phyloP scores from a whole-genome alignment of 176 grass and related monocot species.

The Puccinellia tenuiflora region DNA sequence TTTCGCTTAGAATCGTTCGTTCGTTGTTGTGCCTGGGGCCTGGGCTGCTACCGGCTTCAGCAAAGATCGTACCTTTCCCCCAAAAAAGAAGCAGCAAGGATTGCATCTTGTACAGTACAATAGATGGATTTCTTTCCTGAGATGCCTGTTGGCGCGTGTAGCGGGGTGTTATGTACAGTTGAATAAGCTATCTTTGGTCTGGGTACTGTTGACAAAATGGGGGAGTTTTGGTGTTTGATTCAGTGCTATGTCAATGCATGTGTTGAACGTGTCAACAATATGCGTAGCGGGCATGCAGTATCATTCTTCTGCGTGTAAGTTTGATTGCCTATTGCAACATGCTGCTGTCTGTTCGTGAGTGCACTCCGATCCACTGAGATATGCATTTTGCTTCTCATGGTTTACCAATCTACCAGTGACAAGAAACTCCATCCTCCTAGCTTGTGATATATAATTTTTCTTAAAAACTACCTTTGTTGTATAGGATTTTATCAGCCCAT shows the following conservation, averaged over 20 bases:
- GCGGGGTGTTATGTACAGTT: too few relatives aligned
- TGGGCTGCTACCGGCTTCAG: background rate
- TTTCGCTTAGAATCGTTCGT: too few relatives aligned
- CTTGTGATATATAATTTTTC: background rate
- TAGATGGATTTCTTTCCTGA: too few relatives aligned
- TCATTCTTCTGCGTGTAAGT: background rate
- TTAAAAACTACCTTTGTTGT: background rate
- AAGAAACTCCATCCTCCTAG: conserved; percentile 2
- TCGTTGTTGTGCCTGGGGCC: background rate
- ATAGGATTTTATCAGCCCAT: background rate
- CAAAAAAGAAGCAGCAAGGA: too few relatives aligned
- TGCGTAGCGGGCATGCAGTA: background rate
- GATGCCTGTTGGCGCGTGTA: too few relatives aligned
- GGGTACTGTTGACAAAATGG: background rate
- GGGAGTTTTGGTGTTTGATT: background rate
- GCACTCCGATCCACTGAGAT: background rate
- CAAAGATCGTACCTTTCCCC: too few relatives aligned
- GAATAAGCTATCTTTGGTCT: background rate
- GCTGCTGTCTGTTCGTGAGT: background rate
- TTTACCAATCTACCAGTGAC: background rate
- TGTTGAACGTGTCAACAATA: background rate
- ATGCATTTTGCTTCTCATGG: background rate
- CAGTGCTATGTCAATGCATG: background rate
- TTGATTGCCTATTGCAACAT: background rate
- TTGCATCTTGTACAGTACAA: too few relatives aligned